phyloP scores from a whole-genome alignment of 129 eudicot species.

The Lonicera japonica region DNA sequence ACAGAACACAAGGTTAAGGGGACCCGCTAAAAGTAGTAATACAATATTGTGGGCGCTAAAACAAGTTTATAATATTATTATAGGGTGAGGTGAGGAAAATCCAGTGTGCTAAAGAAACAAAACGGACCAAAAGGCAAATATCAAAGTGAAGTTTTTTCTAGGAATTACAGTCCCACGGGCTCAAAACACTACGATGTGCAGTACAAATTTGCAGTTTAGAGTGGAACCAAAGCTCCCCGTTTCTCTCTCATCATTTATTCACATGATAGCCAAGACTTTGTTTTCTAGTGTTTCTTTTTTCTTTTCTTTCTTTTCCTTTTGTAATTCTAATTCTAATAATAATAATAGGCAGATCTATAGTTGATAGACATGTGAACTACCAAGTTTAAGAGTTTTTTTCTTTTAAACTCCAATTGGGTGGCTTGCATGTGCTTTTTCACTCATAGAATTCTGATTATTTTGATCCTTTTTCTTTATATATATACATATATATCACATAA shows the following conservation, averaged over 20 bases:
- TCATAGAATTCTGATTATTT: background rate
- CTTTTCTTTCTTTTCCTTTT: background rate
- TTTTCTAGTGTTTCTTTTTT: conserved; percentile 9
- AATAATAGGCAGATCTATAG: conserved; percentile 28
- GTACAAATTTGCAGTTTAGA: conserved; percentile 13
- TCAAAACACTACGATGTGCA: conserved; percentile 12
- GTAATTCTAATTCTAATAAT: conserved; percentile 26
- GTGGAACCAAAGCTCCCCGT: conserved; percentile 3
- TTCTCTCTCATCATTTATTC: conserved; percentile 21
- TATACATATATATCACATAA: background rate
- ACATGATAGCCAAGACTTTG: conserved; percentile 20
- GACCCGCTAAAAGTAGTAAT: no score
- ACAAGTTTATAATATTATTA: no score
- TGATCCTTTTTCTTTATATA: background rate
- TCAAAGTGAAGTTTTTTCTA: conserved; percentile 23
- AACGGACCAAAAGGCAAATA: conserved; percentile 39
- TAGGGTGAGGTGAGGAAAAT: no score
- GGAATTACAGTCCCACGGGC: conserved; percentile 28
- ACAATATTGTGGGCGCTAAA: no score
- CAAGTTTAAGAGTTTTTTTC: conserved; percentile 7
- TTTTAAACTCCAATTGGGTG: conserved; percentile 25
- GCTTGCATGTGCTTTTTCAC: conserved; percentile 33
- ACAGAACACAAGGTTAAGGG: no score
- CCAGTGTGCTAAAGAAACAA: background rate
- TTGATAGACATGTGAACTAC: conserved; percentile 36